These are phyloP conservation scores for Neofusicoccum parvum DNA, from an alignment of 2,329 filamentous ascomycete species.

Conservation along the genomic window DNA sequence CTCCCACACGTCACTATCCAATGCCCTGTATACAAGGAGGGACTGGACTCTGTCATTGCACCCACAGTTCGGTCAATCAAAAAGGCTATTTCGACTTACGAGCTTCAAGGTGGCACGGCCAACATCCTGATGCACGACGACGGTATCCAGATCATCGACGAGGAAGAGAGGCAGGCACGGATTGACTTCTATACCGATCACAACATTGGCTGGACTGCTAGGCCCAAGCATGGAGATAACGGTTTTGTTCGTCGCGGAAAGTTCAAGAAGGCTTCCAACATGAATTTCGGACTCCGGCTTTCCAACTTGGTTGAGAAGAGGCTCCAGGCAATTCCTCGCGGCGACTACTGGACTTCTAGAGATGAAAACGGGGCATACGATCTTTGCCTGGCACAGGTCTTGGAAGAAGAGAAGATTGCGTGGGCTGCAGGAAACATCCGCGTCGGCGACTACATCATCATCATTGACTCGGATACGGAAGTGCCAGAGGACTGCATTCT, in stretches of 20 bases:
- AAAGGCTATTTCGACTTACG: slow-evolving; percentile 58
- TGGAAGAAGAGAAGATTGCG: slow-evolving; percentile 67
- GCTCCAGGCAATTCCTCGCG: slow-evolving; percentile 45
- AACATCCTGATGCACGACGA: slow-evolving; percentile 72
- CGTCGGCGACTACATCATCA: slow-evolving; percentile 54
- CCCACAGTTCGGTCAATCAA: slow-evolving; percentile 21
- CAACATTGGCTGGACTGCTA: slow-evolving; percentile 53
- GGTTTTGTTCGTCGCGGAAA: slow-evolving; percentile 38
- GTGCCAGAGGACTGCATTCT: slow-evolving; percentile 76
- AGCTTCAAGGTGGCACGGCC: slow-evolving; percentile 63
- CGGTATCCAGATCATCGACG: slow-evolving; percentile 63
- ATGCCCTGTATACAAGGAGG: slow-evolving; percentile 87
- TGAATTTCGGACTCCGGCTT: slow-evolving; percentile 70
- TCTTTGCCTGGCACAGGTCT: slow-evolving; percentile 58
- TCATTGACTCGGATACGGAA: slow-evolving; percentile 66
- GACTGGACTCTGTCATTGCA: slow-evolving; percentile 58
- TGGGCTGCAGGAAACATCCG: slow-evolving; percentile 87
- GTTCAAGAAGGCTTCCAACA: slow-evolving; percentile 63
- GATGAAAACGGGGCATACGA: slow-evolving; percentile 29
- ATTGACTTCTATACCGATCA: slow-evolving; percentile 55
- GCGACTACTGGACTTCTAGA: slow-evolving; percentile 35
- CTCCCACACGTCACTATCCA: slow-evolving; percentile 76
- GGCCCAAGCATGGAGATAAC: slow-evolving; percentile 45
- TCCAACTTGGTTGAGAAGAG: slow-evolving; percentile 65
- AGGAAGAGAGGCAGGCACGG: slow-evolving; percentile 46